Percentiles rank a stretch among this genome's conserved stretches.
These are phyloP conservation scores for Gautieria morchelliformis DNA, from an alignment of 768 basidiomycete species.

Conservation along the genomic window DNA sequence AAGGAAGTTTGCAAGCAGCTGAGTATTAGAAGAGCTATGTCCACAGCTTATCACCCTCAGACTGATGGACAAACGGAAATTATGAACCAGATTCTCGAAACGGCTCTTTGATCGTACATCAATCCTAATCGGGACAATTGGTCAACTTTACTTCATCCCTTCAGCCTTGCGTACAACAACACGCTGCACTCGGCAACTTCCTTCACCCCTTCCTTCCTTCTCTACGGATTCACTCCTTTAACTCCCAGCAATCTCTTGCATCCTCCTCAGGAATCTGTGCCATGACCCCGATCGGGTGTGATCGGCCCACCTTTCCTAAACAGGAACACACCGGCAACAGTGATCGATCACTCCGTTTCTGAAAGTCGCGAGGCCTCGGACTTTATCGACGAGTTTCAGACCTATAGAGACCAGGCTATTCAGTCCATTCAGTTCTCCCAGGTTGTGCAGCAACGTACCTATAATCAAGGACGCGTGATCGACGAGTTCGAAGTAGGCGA, in stretches of 20 bases:
- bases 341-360: background rate
- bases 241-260: too few species aligned
- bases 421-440: constrained; percentile 10
- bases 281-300: too few species aligned
- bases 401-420: constrained; percentile 5
- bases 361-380: background rate
- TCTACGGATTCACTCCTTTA: too few species aligned
- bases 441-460: constrained; percentile 2
- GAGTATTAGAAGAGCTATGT: background rate
- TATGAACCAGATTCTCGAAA: constrained; percentile 31
- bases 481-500: constrained; percentile 22
- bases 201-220: too few species aligned
- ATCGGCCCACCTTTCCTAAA: too few species aligned
- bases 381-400: constrained; percentile 6
- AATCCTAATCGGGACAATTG: background rate
- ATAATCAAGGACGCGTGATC: constrained; percentile 12
- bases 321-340: too few species aligned
- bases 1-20: too few species aligned
- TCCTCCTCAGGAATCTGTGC: too few species aligned
- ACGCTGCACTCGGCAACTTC: too few species aligned
- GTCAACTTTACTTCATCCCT: too few species aligned
- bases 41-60: too few species aligned
- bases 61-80: constrained; percentile 24
- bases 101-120: background rate
- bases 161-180: too few species aligned